Conservation (phyloP, 2,329 filamentous ascomycete genomes). For the Scedosporium dehoogii region DNA sequence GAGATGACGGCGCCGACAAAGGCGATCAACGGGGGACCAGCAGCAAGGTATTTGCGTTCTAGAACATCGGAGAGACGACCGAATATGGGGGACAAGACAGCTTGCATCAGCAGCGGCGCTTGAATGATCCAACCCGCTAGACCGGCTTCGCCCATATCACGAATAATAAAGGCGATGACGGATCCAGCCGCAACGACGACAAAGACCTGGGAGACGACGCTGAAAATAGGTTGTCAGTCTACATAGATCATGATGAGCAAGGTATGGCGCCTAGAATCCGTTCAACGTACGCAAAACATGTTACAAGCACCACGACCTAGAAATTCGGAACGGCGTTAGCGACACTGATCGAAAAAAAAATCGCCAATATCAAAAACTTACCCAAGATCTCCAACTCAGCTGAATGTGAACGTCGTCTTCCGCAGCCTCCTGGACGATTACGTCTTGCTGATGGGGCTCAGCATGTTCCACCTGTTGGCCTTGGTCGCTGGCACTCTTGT, state of each 20-base stretch:
- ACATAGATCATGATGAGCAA: not conserved
- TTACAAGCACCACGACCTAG: constrained; percentile 27
- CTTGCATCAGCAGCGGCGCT: constrained; percentile 48
- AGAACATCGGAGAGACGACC: constrained; percentile 47
- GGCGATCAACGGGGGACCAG: constrained; percentile 41
- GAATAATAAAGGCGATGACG: constrained; percentile 44
- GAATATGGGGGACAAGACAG: constrained; percentile 43
- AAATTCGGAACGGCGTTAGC: not conserved
- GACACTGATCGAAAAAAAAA: not conserved
- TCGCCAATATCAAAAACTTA: not conserved
- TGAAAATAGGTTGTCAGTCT: constrained; percentile 11
- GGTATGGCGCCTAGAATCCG: not conserved
- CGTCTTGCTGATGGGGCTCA: not conserved
- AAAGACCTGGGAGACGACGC: constrained; percentile 43
- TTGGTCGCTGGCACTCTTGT: not conserved
- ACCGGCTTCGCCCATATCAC: constrained; percentile 39
- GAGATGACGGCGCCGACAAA: constrained; percentile 43
- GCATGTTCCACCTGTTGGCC: not conserved
- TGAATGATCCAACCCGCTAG: constrained; percentile 44
- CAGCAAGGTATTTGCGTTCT: constrained; percentile 42
- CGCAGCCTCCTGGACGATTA: constrained; percentile 21
- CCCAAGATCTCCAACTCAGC: constrained; percentile 46
- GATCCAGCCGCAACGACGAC: constrained; percentile 45
- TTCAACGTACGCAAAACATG: constrained; percentile 34
- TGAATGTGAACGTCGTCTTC: constrained; percentile 29